Evolutionary conservation across 148 eudicot genomes (phyloP), one percentile per base, ranked within the genome.

Genomic region (Agrostemma githago): DNA sequence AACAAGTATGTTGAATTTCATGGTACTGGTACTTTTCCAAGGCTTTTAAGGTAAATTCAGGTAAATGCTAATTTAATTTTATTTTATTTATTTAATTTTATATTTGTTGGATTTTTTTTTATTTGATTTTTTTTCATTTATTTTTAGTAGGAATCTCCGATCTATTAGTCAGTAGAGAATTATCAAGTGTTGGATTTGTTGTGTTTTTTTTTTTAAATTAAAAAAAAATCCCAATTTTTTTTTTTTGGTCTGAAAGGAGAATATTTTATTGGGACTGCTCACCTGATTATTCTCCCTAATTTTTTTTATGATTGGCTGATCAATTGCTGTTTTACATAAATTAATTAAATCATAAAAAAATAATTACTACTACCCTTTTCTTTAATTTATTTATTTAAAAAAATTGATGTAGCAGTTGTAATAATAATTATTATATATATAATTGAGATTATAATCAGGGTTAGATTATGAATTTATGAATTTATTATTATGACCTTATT

Each of bases 401-500:
- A 17, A 46, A 62, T 62, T 19, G 3, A 40, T 16, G 41, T 62
- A 41, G 16, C 12, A 17, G 64, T 60, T 21, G 16, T 72, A 38
- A 43, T 51, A 51, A 51, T 26, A 0, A 26, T 26, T 26, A 26
- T 26, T 26, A 26, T 26, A 26, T 26, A 26, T 26, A 26, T 26
- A 26, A 26, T 26, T 26, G 34, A 26, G 34, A 26, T 26, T 26
- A 26, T 26, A 26, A 26, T 26, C 34, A 26, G 34, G 34, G 34
- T 26, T 26, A 26, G 34, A 26, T 26, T 26, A 26, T 26, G 34
- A 26, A 26, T 26, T 26, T 26, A 26, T 9, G 54, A 48, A 79
- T 75, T 26, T 26, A 26, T 26, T 26, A 26, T 26, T 42, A 70
- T 79, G 75, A 75, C 78, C 79, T 75, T 70, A 79, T 75, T 75